phyloP scores from a whole-genome alignment of 2,329 filamentous ascomycete species.

The Cyclaneusma minus region DNA sequence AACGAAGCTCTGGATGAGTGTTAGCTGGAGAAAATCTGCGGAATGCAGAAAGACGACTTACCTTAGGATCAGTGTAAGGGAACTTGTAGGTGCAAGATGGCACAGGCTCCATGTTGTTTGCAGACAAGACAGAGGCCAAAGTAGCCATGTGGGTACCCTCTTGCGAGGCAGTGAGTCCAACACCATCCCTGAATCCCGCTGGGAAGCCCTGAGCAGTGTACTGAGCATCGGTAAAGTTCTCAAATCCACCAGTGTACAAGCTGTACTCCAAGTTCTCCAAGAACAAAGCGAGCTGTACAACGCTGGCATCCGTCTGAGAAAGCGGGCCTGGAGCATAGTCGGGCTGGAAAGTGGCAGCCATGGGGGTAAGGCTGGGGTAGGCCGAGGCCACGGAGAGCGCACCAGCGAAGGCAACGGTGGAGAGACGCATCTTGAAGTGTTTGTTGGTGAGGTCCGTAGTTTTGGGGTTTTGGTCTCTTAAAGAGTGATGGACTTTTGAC shows the following conservation, averaged over 20 bases:
- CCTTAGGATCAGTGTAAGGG: too few relatives aligned
- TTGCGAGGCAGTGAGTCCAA: slow-evolving; percentile 15
- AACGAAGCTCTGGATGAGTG: slow-evolving; percentile 16
- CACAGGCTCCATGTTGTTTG: too few relatives aligned
- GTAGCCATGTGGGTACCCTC: slow-evolving; percentile 1
- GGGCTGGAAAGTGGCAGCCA: too few relatives aligned
- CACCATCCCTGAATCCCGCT: slow-evolving; percentile 15
- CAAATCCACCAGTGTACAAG: slow-evolving; percentile 14
- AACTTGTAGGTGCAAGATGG: too few relatives aligned
- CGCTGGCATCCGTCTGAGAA: slow-evolving; percentile 5
- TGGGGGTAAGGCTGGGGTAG: too few relatives aligned
- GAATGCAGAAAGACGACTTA: slow-evolving; percentile 15
- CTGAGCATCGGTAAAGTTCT: slow-evolving; percentile 13
- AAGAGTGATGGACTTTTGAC: too few relatives aligned
- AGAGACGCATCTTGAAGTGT: too few relatives aligned
- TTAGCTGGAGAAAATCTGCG: slow-evolving; percentile 11
- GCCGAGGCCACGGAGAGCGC: too few relatives aligned
- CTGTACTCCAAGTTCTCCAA: slow-evolving; percentile 16
- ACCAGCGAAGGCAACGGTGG: too few relatives aligned
- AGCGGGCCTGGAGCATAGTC: slow-evolving; percentile 2
- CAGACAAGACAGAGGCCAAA: neutral
- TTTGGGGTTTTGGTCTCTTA: too few relatives aligned
- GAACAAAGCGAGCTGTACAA: slow-evolving; percentile 16
- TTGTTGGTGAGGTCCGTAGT: too few relatives aligned
- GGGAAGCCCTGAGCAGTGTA: slow-evolving; percentile 14